Evolutionary conservation across 139 green algal genomes (phyloP).

Genomic region (Gonium pectorale): DNA sequence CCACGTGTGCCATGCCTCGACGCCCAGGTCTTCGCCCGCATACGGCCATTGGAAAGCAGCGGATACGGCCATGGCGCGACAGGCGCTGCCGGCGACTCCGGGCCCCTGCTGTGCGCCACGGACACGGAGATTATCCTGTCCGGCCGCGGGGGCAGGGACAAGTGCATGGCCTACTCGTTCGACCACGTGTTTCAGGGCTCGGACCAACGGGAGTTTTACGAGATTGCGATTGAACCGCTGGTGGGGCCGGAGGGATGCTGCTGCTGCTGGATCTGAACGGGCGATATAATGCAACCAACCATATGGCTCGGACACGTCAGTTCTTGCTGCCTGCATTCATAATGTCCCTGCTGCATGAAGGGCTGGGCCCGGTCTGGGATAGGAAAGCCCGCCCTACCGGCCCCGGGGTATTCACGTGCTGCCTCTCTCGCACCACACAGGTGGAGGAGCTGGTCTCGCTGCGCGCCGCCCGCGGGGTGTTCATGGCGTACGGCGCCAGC

Average conservation of each 20-base stretch:
- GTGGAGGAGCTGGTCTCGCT: slow-evolving; percentile 52
- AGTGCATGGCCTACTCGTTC: neutral
- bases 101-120: neutral
- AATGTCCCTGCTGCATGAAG: too few species aligned
- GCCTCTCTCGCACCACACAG: slow-evolving; percentile 1
- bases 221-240: slow-evolving; percentile 5
- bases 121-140: neutral
- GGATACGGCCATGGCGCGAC: too few species aligned
- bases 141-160: neutral
- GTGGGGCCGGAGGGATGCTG: neutral
- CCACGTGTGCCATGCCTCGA: too few species aligned
- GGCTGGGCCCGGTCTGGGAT: too few species aligned
- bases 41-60: too few species aligned
- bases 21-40: too few species aligned
- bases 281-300: too few species aligned
- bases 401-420: too few species aligned
- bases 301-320: too few species aligned
- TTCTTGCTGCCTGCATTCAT: too few species aligned
- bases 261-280: too few species aligned
- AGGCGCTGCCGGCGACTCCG: neutral
- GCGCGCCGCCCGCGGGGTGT: slow-evolving; percentile 53
- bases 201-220: neutral
- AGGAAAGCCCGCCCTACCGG: too few species aligned
- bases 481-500: slow-evolving; percentile 89
- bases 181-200: slow-evolving; percentile 23